Conservation (phyloP, 331 rosid genomes). For the Saraca asoca region DNA sequence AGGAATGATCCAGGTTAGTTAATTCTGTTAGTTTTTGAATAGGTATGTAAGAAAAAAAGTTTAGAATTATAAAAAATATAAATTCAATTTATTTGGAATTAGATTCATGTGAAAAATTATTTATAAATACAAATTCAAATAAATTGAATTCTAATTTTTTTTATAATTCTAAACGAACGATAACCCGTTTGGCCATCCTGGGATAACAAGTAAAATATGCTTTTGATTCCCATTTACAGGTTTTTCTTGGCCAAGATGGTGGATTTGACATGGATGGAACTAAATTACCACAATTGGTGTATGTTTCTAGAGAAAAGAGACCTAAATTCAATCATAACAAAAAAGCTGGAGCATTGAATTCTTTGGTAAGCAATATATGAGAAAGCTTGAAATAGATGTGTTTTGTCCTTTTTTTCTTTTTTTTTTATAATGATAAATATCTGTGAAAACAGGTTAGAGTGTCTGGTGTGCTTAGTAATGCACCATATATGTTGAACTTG, state of each 20-base stretch:
- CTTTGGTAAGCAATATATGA: conserved; percentile 52
- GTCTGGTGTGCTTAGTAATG: conserved; percentile 80
- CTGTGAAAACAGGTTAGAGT: conserved; percentile 57
- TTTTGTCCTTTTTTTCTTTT: conserved; percentile 2
- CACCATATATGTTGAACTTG: conserved; percentile 79
- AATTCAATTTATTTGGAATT: too few relatives aligned
- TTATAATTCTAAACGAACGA: too few relatives aligned
- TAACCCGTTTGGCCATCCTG: too few relatives aligned
- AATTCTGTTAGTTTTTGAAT: too few relatives aligned
- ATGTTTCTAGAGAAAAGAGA: conserved; percentile 91
- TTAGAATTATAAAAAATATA: too few relatives aligned
- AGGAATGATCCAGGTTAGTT: conserved; percentile 86
- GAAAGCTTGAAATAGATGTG: neutral
- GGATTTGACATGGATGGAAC: conserved; percentile 71
- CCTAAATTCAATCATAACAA: conserved; percentile 75
- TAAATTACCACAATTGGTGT: conserved; percentile 71
- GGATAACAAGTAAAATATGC: neutral
- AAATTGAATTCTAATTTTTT: too few relatives aligned
- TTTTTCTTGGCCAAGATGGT: conserved; percentile 70
- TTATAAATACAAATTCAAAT: too few relatives aligned
- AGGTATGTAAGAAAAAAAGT: too few relatives aligned
- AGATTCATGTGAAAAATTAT: too few relatives aligned
- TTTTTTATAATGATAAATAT: conserved; percentile 16
- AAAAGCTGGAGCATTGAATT: conserved; percentile 86
- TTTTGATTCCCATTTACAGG: conserved; percentile 40